Conservation (phyloP, 768 basidiomycete genomes). For the Phaffia tasmanica region DNA sequence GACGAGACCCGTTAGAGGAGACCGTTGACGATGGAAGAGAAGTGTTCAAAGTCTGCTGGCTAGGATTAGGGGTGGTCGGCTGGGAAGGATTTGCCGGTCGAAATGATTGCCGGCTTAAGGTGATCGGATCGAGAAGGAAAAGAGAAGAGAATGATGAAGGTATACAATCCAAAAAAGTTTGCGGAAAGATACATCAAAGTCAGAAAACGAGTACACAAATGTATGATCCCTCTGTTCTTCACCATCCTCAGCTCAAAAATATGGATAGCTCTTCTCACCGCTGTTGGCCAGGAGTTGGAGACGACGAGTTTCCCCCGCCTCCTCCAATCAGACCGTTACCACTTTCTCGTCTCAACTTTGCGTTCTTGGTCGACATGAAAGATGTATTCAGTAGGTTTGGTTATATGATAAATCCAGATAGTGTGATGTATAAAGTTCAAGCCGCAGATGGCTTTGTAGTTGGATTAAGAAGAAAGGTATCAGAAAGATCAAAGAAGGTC, state of each 20-base stretch:
- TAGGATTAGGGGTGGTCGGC: background rate
- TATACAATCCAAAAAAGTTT: background rate
- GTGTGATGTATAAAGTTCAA: background rate
- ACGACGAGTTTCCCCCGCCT: too few species aligned
- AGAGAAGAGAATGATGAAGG: background rate
- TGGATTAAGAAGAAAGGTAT: background rate
- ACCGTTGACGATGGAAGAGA: slow-evolving; percentile 1
- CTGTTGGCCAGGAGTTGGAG: too few species aligned
- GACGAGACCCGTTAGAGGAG: background rate
- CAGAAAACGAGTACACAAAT: background rate
- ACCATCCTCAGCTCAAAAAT: background rate
- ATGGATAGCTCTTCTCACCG: too few species aligned
- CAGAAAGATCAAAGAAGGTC: background rate
- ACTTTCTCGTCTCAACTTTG: background rate
- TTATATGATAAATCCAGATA: background rate
- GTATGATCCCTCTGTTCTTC: background rate
- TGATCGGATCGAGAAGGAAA: background rate
- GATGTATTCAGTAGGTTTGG: background rate
- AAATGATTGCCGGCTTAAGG: too few species aligned
- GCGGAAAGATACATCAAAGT: background rate
- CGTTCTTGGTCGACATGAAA: slow-evolving; percentile 13
- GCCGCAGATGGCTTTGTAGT: background rate
- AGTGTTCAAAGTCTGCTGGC: background rate
- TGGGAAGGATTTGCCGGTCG: too few species aligned
- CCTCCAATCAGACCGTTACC: too few species aligned